phyloP scores from a whole-genome alignment of 192 early-diverging fungal genomes.

The Backusella australiensis region DNA sequence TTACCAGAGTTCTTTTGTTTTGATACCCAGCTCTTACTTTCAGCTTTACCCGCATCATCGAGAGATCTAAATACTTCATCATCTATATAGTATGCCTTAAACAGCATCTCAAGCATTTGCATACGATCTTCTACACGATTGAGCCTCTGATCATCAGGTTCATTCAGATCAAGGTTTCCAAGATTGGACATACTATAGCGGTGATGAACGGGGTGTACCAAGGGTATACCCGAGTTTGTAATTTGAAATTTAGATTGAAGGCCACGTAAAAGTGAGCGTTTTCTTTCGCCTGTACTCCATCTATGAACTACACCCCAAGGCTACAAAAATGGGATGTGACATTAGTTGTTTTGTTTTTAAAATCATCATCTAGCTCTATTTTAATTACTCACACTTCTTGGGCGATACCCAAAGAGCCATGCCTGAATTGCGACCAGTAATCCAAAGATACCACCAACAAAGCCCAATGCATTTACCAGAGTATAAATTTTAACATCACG shows the following conservation, averaged over 20 bases:
- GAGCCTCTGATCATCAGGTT: constrained; percentile 19
- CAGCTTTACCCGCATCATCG: neutral
- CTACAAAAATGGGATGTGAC: neutral
- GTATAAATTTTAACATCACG: constrained; percentile 27
- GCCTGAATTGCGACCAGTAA: constrained; percentile 23
- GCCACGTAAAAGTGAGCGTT: constrained; percentile 15
- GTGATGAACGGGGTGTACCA: constrained; percentile 22
- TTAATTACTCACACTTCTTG: neutral
- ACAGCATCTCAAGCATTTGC: constrained; percentile 17
- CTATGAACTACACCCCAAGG: constrained; percentile 37
- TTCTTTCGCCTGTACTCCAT: constrained; percentile 30
- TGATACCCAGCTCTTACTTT: neutral
- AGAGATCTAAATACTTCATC: constrained; percentile 23
- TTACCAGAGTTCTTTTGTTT: neutral
- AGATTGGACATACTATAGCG: neutral
- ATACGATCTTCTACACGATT: constrained; percentile 20
- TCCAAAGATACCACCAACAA: constrained; percentile 31
- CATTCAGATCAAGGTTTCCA: neutral
- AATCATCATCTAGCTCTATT: no score
- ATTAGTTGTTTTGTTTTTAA: no score
- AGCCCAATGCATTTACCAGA: constrained; percentile 27
- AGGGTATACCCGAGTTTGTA: constrained; percentile 15
- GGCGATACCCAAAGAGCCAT: constrained; percentile 33
- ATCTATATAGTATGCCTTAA: constrained; percentile 28
- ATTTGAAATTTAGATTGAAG: constrained; percentile 16